Evolutionary conservation across 2,329 filamentous ascomycete species (phyloP).

Genomic region (Fusarium floridanum): DNA sequence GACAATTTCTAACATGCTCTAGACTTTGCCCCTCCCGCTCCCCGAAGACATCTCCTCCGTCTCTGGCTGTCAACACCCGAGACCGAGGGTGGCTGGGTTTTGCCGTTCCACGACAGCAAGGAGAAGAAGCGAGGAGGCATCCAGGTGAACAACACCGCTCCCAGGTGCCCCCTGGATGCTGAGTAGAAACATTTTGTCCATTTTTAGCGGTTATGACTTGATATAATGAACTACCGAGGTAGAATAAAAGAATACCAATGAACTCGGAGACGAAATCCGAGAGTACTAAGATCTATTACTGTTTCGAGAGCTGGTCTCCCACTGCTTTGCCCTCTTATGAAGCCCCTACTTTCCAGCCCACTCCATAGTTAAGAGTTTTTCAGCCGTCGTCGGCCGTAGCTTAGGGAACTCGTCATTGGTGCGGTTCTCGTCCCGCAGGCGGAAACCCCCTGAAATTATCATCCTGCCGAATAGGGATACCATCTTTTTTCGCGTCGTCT

Average conservation of each 20-base stretch:
- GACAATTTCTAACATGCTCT: background rate
- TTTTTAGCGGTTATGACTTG: slow-evolving; percentile 25
- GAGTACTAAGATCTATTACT: background rate
- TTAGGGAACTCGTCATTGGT: background rate
- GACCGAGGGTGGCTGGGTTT: slow-evolving; percentile 84
- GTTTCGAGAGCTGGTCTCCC: background rate
- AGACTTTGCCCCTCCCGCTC: slow-evolving; percentile 73
- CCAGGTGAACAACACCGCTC: slow-evolving; percentile 85
- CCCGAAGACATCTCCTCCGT: slow-evolving; percentile 82
- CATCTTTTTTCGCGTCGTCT: background rate
- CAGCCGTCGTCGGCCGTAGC: background rate
- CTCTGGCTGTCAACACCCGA: slow-evolving; percentile 88
- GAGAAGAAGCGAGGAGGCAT: slow-evolving; percentile 92
- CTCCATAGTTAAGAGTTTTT: background rate
- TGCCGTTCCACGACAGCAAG: slow-evolving; percentile 84
- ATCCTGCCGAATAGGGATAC: background rate
- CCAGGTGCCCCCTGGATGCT: slow-evolving; percentile 81
- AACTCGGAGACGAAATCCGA: background rate
- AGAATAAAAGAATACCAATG: slow-evolving; percentile 9
- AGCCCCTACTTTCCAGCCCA: background rate
- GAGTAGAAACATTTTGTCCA: slow-evolving; percentile 64
- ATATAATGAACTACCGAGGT: slow-evolving; percentile 23
- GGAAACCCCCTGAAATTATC: background rate
- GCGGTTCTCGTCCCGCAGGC: background rate
- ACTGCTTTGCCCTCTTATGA: background rate